These are phyloP conservation scores for Lithocarpus polystachyus DNA, from an alignment of 306 rosid genomes.

Conservation along the genomic window DNA sequence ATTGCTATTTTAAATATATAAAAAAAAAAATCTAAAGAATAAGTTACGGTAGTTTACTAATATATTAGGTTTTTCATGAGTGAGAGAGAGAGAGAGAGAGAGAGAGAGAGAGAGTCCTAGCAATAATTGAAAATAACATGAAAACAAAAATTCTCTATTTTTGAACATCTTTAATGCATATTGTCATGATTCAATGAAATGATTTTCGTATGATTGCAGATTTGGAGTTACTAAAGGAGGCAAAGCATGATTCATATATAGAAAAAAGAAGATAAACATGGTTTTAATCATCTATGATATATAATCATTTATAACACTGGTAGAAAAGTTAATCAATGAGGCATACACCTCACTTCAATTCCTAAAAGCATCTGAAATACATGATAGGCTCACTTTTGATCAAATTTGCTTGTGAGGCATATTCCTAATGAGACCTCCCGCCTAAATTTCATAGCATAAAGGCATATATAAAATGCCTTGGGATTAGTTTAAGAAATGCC, in stretches of 20 bases:
- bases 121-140: not conserved
- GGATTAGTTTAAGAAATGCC: not conserved
- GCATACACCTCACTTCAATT: not conserved
- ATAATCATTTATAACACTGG: not conserved
- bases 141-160: not conserved
- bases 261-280: not conserved
- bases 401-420: not conserved
- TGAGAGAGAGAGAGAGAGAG: not conserved
- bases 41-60: no score
- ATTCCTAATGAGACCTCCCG: not conserved
- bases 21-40: no score
- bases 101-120: not conserved
- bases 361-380: not conserved
- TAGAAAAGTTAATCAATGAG: not conserved
- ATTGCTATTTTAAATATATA: no score
- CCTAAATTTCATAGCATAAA: not conserved
- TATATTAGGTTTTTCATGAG: not conserved
- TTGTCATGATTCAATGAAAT: not conserved
- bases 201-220: not conserved
- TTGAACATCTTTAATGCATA: not conserved
- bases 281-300: not conserved
- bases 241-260: not conserved
- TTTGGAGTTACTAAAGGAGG: not conserved
- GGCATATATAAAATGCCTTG: not conserved
- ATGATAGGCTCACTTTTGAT: not conserved